phyloP scores from a whole-genome alignment of 495 filamentous ascomycete species.

The Entonaema liquescens region DNA sequence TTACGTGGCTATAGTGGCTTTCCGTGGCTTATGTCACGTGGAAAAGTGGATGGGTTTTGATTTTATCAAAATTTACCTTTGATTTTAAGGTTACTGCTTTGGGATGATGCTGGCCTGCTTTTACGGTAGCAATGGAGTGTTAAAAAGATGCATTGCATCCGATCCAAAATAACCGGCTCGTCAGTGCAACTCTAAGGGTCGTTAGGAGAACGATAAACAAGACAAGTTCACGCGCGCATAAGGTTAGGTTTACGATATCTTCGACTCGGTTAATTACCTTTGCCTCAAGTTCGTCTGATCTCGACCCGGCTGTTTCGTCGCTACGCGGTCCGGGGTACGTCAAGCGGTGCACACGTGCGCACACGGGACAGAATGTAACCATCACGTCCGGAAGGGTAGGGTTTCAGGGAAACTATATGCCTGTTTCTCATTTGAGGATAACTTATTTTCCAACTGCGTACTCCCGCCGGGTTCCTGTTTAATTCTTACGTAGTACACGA shows the following conservation, averaged over 20 bases:
- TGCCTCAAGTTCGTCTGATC: conserved; percentile 23
- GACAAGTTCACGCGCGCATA: conserved; percentile 3
- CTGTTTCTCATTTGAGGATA: conserved; percentile 12
- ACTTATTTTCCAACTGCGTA: conserved; percentile 12
- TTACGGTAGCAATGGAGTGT: conserved; percentile 16
- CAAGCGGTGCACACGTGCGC: conserved; percentile 39
- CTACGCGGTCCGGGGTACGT: conserved; percentile 32
- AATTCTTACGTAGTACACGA: conserved; percentile 15
- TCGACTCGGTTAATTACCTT: conserved; percentile 22
- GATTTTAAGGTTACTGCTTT: too few relatives aligned
- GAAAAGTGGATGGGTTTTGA: too few relatives aligned
- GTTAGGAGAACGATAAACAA: neutral
- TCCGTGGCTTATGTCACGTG: too few relatives aligned
- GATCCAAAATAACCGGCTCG: conserved; percentile 27
- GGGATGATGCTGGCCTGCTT: conserved; percentile 25
- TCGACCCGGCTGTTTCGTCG: conserved; percentile 9
- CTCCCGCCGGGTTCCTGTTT: conserved; percentile 2
- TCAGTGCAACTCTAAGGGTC: conserved; percentile 26
- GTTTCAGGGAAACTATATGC: conserved; percentile 15
- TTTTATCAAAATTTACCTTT: too few relatives aligned
- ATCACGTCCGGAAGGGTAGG: conserved; percentile 16
- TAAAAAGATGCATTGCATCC: conserved; percentile 3
- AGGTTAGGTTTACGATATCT: conserved; percentile 7
- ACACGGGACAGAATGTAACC: conserved; percentile 39
- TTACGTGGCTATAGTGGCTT: too few relatives aligned